phyloP scores from a whole-genome alignment of 2,329 filamentous ascomycete genomes.

The Penicillium fuscoglaucum region DNA sequence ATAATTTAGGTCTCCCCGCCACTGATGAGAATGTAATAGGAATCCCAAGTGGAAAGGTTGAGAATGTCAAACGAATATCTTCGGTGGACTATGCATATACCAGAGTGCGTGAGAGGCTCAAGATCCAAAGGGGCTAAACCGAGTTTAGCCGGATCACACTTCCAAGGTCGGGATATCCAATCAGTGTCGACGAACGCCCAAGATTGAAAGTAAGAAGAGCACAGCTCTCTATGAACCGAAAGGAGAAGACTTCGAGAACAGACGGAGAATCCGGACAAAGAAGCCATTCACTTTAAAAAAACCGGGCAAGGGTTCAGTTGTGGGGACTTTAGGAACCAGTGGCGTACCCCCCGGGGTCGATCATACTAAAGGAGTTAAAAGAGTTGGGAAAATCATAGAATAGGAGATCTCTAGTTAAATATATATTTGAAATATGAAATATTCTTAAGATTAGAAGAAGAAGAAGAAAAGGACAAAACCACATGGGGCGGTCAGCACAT shows the following conservation, averaged over 20 bases:
- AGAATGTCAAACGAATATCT: not conserved
- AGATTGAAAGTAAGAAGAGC: not conserved
- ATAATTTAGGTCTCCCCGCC: not conserved
- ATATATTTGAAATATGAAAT: not conserved
- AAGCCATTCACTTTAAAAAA: not conserved
- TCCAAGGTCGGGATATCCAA: not conserved
- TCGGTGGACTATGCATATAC: not conserved
- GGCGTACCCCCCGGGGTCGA: conserved; percentile 8
- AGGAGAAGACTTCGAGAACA: not conserved
- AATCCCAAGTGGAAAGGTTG: not conserved
- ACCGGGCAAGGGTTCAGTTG: not conserved
- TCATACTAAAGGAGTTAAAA: not conserved
- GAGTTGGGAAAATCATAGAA: not conserved
- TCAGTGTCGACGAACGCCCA: not conserved
- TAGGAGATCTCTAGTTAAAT: not conserved
- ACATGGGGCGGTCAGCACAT: conserved; percentile 5
- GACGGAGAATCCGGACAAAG: not conserved
- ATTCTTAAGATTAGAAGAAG: not conserved
- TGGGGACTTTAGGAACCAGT: not conserved
- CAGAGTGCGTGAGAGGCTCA: not conserved
- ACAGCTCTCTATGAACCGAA: not conserved
- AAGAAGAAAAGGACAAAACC: not conserved
- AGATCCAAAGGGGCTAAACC: conserved; percentile 4
- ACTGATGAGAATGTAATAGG: not conserved
- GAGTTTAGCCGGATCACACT: not conserved